These are phyloP conservation scores for Colletotrichum sp. DNA, from an alignment of 2,329 filamentous ascomycete genomes.

Conservation along the genomic window DNA sequence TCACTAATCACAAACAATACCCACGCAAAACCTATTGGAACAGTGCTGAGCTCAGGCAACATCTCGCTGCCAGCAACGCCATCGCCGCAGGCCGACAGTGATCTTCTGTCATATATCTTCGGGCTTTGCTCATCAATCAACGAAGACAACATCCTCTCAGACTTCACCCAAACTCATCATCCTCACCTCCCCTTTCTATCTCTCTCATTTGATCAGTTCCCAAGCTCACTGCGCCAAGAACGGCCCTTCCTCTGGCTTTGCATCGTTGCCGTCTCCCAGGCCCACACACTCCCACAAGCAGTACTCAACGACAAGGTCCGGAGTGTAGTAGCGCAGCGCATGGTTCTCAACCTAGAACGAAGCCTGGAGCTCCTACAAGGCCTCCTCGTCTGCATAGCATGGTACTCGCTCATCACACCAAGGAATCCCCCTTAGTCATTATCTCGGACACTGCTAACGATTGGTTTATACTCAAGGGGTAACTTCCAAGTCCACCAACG, in stretches of 20 bases:
- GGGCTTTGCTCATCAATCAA: background rate
- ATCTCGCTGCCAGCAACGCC: background rate
- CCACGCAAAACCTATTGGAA: background rate
- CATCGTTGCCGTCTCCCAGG: background rate
- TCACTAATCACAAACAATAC: background rate
- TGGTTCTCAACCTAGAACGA: background rate
- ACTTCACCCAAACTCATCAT: background rate
- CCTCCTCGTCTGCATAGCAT: background rate
- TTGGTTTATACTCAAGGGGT: accelerated
- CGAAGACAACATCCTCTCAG: background rate
- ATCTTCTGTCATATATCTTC: accelerated
- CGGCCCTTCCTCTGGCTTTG: background rate
- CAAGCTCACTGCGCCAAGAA: background rate
- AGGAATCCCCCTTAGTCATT: background rate
- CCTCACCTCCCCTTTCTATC: background rate
- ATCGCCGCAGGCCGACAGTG: background rate
- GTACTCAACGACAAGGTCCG: background rate
- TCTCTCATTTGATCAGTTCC: background rate
- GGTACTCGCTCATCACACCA: background rate
- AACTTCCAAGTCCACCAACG: background rate
- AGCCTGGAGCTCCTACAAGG: background rate
- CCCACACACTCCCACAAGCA: background rate
- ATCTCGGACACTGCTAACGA: background rate
- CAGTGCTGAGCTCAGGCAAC: background rate
- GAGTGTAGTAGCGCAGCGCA: background rate